Base-by-base conservation (phyloP, 306 rosid genomes). In the Calophaca sinica region DNA sequence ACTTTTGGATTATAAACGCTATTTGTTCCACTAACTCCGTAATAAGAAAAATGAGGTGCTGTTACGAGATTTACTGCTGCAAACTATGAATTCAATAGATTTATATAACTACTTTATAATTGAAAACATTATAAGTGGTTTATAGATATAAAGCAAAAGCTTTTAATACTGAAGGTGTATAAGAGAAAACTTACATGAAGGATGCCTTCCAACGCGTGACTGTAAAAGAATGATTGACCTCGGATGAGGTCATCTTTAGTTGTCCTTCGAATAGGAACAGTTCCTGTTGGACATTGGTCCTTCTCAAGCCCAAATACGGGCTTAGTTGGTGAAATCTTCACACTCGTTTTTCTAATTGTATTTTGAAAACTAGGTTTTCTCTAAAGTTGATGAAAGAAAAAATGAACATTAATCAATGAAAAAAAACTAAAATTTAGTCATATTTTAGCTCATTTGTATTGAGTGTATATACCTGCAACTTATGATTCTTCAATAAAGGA, bases 201-300 rank as follows among this genome's bases (percentile, higher is more conserved):
- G n/a, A n/a, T n/a, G n/a, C n/a, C n/a, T n/a, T n/a, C n/a, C n/a
- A n/a, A n/a, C n/a, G n/a, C n/a, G n/a, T n/a, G n/a, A n/a, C n/a
- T 28, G 2, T 6, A 42, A 75, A 11, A 10, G 11, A 20, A 20
- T 48, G 42, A 7, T 52, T 39, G 62, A 0, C 2, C 5, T 31
- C 12, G 15, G 12, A 52, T 39, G 0, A 71, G 20, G 2, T 78
- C 46, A 12, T 49, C 9, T 46, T 48, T 45, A 3, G 26, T 57
- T 20, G 35, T 46, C 41, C 70, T 59, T 0, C 35, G 51, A 52
- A 79, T 26, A 12, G 74, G 63, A 64, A 72, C 46, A 0, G 49
- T 45, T 46, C 63, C 74, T 0, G 0, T 8, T 8, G 79, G 79
- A 72, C 83, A 79, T 0, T 3, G 2, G 0, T 9, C 14, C 2